These are phyloP conservation scores for Pythium sukuiense DNA, from an alignment of 352 stramenopile genomes.

Conservation along the genomic window DNA sequence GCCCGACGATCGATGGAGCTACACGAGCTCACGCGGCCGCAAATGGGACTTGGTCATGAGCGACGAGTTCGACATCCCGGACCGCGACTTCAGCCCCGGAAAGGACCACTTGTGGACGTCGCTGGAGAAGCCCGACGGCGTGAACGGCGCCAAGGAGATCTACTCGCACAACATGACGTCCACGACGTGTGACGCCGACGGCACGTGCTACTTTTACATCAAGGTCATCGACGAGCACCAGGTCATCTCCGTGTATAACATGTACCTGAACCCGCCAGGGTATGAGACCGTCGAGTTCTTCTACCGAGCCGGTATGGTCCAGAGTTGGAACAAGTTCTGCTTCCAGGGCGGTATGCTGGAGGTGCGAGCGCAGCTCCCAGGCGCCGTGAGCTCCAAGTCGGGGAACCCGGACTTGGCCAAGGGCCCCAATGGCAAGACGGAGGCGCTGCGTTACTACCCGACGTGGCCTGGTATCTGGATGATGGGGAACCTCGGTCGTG, in stretches of 20 bases:
- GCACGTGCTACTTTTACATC: slow-evolving; percentile 65
- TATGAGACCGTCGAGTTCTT: slow-evolving; percentile 50
- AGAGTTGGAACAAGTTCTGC: slow-evolving; percentile 94
- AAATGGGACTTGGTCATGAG: not conserved
- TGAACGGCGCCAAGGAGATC: slow-evolving; percentile 90
- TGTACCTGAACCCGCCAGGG: slow-evolving; percentile 46
- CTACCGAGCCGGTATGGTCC: slow-evolving; percentile 76
- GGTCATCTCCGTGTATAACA: slow-evolving; percentile 54
- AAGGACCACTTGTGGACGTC: slow-evolving; percentile 93
- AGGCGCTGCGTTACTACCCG: slow-evolving; percentile 32
- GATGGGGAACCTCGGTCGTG: slow-evolving; percentile 31
- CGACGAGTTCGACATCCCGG: slow-evolving; percentile 31
- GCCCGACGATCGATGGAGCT: slow-evolving; percentile 35
- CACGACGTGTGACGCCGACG: slow-evolving; percentile 47
- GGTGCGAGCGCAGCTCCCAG: slow-evolving; percentile 81
- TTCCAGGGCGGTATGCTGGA: slow-evolving; percentile 92
- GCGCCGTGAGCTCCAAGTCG: slow-evolving; percentile 48
- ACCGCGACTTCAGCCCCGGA: slow-evolving; percentile 88
- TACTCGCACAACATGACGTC: slow-evolving; percentile 89
- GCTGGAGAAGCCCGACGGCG: slow-evolving; percentile 93
- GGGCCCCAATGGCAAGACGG: slow-evolving; percentile 21
- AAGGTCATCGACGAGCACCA: slow-evolving; percentile 46
- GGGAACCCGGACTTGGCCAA: slow-evolving; percentile 37
- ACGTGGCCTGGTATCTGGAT: slow-evolving; percentile 89
- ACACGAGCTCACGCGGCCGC: slow-evolving; percentile 41